phyloP scores from a whole-genome alignment of 176 grass and related monocot genomes.

The Triticum urartu region DNA sequence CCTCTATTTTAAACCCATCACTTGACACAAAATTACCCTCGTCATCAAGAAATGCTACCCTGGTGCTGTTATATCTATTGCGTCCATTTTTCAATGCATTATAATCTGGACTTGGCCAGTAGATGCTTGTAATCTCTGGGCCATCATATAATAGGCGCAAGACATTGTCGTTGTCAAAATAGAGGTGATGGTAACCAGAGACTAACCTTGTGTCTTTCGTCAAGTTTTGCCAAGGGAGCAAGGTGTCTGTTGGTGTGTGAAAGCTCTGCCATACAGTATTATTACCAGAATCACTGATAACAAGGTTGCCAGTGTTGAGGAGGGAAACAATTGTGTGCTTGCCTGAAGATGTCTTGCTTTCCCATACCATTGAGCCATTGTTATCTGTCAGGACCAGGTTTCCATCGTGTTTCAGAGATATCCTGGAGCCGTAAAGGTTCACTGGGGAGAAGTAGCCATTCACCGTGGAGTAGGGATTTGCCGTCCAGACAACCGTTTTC shows the following conservation, averaged over 20 bases:
- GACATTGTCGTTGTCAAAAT: constrained; percentile 67
- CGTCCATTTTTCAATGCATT: constrained; percentile 17
- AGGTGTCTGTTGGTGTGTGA: constrained; percentile 43
- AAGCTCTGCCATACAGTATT: constrained; percentile 53
- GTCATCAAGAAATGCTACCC: constrained; percentile 43
- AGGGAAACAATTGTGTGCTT: constrained; percentile 37
- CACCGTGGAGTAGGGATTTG: constrained; percentile 40
- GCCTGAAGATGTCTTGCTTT: constrained; percentile 43
- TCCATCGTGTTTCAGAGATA: constrained; percentile 44
- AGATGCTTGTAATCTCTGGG: constrained; percentile 57
- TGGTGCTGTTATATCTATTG: constrained; percentile 53
- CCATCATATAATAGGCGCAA: constrained; percentile 42
- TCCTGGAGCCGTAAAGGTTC: constrained; percentile 46
- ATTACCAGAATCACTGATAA: constrained; percentile 37
- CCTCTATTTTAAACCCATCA: constrained; percentile 39
- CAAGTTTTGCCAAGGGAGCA: constrained; percentile 43
- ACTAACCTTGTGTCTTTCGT: constrained; percentile 50
- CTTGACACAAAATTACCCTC: constrained; percentile 51
- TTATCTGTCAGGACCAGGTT: constrained; percentile 57
- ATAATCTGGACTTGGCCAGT: constrained; percentile 52
- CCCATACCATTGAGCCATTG: constrained; percentile 56
- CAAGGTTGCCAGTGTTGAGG: constrained; percentile 56
- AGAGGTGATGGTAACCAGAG: constrained; percentile 44
- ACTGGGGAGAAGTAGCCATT: constrained; percentile 27
- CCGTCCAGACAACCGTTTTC: constrained; percentile 55